Evolutionary conservation across 1,139 yeast genomes (phyloP).

Genomic region (Scheffersomyces insectosa): DNA sequence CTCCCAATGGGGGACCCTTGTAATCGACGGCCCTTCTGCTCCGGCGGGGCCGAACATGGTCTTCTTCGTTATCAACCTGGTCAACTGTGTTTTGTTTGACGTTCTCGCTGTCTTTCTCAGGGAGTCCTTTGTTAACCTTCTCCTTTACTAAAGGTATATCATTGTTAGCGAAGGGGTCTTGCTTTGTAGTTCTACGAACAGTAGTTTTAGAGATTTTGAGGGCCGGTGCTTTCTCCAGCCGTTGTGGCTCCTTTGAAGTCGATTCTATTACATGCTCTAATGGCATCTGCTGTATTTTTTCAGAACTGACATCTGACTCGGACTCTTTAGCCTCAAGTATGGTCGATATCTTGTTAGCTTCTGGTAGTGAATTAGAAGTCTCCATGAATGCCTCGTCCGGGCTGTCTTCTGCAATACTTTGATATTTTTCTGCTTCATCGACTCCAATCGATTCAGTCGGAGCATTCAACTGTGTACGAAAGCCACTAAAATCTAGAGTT

Average conservation of each 20-base stretch:
- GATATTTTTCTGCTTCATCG: background rate
- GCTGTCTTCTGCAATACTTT: background rate
- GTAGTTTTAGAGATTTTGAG: background rate
- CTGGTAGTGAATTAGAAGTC: background rate
- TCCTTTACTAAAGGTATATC: slow-evolving; percentile 28
- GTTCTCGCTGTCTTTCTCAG: background rate
- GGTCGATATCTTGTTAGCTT: slow-evolving; percentile 12
- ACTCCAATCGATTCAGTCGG: background rate
- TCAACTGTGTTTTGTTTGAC: slow-evolving; percentile 15
- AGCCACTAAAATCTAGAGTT: too few species aligned
- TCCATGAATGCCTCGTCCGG: background rate
- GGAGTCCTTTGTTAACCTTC: slow-evolving; percentile 3
- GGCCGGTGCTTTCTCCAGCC: background rate
- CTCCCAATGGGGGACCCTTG: slow-evolving; percentile 65
- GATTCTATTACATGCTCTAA: background rate
- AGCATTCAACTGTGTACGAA: background rate
- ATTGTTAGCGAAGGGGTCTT: slow-evolving; percentile 21
- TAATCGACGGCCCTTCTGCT: slow-evolving; percentile 62
- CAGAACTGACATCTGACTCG: slow-evolving; percentile 5
- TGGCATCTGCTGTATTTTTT: slow-evolving; percentile 2
- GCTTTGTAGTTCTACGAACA: too few species aligned
- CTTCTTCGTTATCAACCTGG: background rate
- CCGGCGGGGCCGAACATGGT: slow-evolving; percentile 13
- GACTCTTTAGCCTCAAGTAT: slow-evolving; percentile 11
- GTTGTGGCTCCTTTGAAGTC: background rate